Percentiles rank a stretch among this genome's conserved stretches.
phyloP scores from a whole-genome alignment of 805 yeast species.

The Blastobotrys attinorum region DNA sequence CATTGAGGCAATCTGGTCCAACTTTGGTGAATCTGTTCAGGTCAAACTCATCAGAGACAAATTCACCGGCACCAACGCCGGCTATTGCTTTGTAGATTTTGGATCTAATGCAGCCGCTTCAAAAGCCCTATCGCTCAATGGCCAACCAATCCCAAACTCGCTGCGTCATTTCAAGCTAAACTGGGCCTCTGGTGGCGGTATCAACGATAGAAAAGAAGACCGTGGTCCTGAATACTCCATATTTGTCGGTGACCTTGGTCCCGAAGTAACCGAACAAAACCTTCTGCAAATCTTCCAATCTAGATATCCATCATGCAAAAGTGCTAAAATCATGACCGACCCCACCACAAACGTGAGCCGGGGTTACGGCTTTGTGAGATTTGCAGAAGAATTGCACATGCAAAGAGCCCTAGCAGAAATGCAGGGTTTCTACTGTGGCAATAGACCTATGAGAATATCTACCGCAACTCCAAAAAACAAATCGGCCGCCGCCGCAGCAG shows the following conservation, averaged over 20 bases:
- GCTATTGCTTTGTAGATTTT: conserved; percentile 80
- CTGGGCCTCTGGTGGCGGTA: conserved; percentile 62
- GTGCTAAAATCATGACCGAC: conserved; percentile 75
- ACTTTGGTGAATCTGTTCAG: conserved; percentile 54
- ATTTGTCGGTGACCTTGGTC: conserved; percentile 79
- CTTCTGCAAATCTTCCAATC: conserved; percentile 59
- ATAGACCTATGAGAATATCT: conserved; percentile 70
- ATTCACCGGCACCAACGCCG: conserved; percentile 39
- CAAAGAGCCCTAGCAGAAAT: conserved; percentile 67
- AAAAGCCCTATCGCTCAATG: conserved; percentile 59
- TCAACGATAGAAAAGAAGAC: conserved; percentile 24
- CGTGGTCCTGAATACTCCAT: conserved; percentile 49
- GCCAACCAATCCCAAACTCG: conserved; percentile 58
- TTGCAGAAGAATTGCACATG: conserved; percentile 55
- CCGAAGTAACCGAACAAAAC: conserved; percentile 60
- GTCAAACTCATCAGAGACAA: conserved; percentile 71
- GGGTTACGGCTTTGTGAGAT: conserved; percentile 89
- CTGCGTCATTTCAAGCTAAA: conserved; percentile 58
- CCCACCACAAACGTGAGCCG: conserved; percentile 59
- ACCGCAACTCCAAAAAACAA: conserved; percentile 52
- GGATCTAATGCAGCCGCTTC: conserved; percentile 51
- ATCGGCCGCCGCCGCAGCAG: conserved; percentile 21
- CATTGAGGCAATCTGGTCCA: conserved; percentile 61
- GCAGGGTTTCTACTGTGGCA: conserved; percentile 69
- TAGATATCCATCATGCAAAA: conserved; percentile 63